Conservation (phyloP, 805 yeast genomes). For the Priceomyces haplophilus region DNA sequence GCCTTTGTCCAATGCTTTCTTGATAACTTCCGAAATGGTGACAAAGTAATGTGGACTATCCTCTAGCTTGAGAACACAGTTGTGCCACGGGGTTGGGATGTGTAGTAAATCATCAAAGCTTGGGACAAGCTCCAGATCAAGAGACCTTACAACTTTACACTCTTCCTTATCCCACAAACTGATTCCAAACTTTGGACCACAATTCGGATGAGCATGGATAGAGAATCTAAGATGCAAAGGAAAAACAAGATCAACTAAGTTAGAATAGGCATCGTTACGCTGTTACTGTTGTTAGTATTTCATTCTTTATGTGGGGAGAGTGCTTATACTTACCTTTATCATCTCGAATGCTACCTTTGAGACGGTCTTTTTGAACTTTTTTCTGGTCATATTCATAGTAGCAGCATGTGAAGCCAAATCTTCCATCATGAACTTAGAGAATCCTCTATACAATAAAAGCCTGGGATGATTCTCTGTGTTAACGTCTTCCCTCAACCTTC, state of each 20-base stretch:
- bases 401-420: slow-evolving; percentile 46
- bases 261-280: slow-evolving; percentile 63
- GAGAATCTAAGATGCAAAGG: slow-evolving; percentile 60
- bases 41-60: slow-evolving; percentile 27
- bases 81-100: slow-evolving; percentile 69
- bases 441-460: slow-evolving; percentile 52
- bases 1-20: slow-evolving; percentile 14
- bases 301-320: background rate
- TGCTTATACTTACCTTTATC: slow-evolving; percentile 39
- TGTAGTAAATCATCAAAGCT: slow-evolving; percentile 51
- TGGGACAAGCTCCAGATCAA: slow-evolving; percentile 41
- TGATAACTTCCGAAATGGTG: slow-evolving; percentile 21
- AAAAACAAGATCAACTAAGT: slow-evolving; percentile 55
- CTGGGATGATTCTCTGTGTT: slow-evolving; percentile 47
- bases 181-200: slow-evolving; percentile 61
- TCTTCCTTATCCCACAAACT: slow-evolving; percentile 39
- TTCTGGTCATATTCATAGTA: slow-evolving; percentile 39
- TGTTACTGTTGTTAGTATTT: slow-evolving; percentile 5
- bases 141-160: slow-evolving; percentile 46
- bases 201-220: slow-evolving; percentile 58
- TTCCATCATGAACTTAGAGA: slow-evolving; percentile 57
- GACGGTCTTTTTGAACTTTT: slow-evolving; percentile 48
- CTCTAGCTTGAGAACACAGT: slow-evolving; percentile 45
- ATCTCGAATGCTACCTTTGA: slow-evolving; percentile 59
- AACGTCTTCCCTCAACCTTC: slow-evolving; percentile 32